Conservation (phyloP, 495 filamentous ascomycete species). For the Coniosporium apollinis region DNA sequence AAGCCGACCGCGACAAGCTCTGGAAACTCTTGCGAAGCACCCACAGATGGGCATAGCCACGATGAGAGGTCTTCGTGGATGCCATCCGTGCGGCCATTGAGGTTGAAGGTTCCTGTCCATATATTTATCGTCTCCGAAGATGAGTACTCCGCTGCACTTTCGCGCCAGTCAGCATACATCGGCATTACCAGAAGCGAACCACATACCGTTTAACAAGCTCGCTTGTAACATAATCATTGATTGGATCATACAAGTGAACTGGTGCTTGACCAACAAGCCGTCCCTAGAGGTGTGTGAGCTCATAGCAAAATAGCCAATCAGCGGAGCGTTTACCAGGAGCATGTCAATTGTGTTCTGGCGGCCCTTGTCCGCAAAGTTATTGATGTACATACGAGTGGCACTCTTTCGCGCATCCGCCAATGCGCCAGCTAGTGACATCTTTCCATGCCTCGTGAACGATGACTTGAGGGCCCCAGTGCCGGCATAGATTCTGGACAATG, state of each 20-base stretch:
- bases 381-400: slow-evolving; percentile 83
- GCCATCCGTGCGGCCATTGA: slow-evolving; percentile 70
- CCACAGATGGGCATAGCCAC: slow-evolving; percentile 56
- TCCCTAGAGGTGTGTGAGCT: slow-evolving; percentile 28
- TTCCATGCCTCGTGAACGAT: slow-evolving; percentile 88
- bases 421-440: slow-evolving; percentile 90
- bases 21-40: slow-evolving; percentile 37
- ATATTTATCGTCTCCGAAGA: slow-evolving; percentile 38
- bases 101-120: slow-evolving; percentile 83
- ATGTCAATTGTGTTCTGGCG: slow-evolving; percentile 90
- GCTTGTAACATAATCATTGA: slow-evolving; percentile 69
- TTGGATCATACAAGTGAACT: slow-evolving; percentile 79
- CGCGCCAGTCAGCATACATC: background rate
- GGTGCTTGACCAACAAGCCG: slow-evolving; percentile 66
- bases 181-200: background rate
- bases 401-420: slow-evolving; percentile 90
- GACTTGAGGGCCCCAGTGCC: slow-evolving; percentile 91
- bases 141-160: slow-evolving; percentile 25
- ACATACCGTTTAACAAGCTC: slow-evolving; percentile 47
- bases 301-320: background rate
- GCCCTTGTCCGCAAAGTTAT: slow-evolving; percentile 89
- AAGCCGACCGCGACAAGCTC: slow-evolving; percentile 82
- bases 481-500: slow-evolving; percentile 87
- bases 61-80: slow-evolving; percentile 61
- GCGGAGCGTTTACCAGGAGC: slow-evolving; percentile 34